phyloP scores from a whole-genome alignment of 192 early-diverging fungal genomes.

The Coemansia erecta region DNA sequence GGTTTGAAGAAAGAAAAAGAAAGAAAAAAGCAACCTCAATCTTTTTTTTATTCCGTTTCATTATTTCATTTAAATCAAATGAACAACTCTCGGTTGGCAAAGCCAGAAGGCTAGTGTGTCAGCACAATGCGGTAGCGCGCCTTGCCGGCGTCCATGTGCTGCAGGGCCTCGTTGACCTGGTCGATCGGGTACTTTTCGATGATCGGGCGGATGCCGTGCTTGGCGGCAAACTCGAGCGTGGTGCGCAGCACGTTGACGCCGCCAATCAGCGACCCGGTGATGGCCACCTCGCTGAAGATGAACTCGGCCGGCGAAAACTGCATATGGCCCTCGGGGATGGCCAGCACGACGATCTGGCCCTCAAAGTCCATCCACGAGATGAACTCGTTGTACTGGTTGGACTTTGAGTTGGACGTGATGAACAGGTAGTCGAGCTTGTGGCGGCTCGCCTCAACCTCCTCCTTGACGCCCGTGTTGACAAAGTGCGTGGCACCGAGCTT shows the following conservation, averaged over 20 bases:
- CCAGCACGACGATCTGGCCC: slow-evolving; percentile 55
- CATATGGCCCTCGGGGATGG: slow-evolving; percentile 49
- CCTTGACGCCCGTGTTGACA: slow-evolving; percentile 27
- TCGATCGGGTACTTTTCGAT: slow-evolving; percentile 66
- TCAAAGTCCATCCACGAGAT: slow-evolving; percentile 46
- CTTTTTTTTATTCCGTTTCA: slow-evolving; percentile 2
- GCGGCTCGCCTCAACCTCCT: slow-evolving; percentile 21
- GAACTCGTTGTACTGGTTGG: slow-evolving; percentile 36
- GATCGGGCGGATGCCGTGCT: slow-evolving; percentile 63
- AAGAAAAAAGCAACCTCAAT: background rate
- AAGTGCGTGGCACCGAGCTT: slow-evolving; percentile 62
- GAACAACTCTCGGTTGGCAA: no score
- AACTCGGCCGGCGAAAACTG: slow-evolving; percentile 41
- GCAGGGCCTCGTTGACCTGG: slow-evolving; percentile 60
- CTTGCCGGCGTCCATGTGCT: slow-evolving; percentile 55
- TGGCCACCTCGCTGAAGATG: slow-evolving; percentile 40
- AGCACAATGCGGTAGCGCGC: slow-evolving; percentile 71
- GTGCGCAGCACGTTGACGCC: slow-evolving; percentile 57
- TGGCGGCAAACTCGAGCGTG: slow-evolving; percentile 68
- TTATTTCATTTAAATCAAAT: no score
- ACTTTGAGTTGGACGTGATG: slow-evolving; percentile 31
- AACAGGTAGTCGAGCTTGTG: slow-evolving; percentile 44
- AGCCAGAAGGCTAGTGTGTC: slow-evolving; percentile 38
- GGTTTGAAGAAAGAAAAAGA: slow-evolving; percentile 8
- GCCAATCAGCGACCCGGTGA: slow-evolving; percentile 69